Percentiles rank a stretch among this genome's conserved stretches.
Evolutionary conservation across 768 basidiomycete species (phyloP).

Genomic region (Pleurotus platypus): DNA sequence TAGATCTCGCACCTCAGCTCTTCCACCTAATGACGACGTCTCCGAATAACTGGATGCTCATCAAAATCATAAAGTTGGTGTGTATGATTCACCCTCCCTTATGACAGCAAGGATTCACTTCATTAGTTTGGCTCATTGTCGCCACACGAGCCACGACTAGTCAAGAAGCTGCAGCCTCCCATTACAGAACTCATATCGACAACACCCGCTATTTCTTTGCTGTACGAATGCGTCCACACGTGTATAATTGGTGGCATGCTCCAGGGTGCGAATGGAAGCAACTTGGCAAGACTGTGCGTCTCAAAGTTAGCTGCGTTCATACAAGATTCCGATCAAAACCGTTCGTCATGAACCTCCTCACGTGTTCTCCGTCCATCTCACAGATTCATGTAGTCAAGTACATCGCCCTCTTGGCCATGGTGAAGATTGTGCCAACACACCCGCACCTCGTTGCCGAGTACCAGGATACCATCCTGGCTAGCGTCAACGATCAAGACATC

Average conservation of each 20-base stretch:
- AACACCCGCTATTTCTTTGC: conserved; percentile 89
- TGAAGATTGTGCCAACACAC: conserved; percentile 92
- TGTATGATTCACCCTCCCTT: not conserved
- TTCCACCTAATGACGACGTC: conserved; percentile 92
- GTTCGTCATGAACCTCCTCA: conserved; percentile 45
- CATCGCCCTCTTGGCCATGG: conserved; percentile 91
- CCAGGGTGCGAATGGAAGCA: conserved; percentile 68
- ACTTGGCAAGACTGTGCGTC: conserved; percentile 83
- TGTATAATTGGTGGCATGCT: conserved; percentile 98
- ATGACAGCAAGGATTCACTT: not conserved
- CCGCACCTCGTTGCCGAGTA: conserved; percentile 88
- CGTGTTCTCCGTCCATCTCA: conserved; percentile 7
- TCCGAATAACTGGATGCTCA: conserved; percentile 99
- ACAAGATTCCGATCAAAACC: conserved; percentile 90
- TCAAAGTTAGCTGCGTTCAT: conserved; percentile 92
- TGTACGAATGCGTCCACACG: conserved; percentile 98
- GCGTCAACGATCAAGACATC: conserved; percentile 89
- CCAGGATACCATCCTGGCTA: conserved; percentile 86
- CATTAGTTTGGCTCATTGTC: conserved; percentile 87
- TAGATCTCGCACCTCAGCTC: conserved; percentile 85
- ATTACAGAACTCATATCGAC: conserved; percentile 95
- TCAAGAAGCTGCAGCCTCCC: conserved; percentile 90
- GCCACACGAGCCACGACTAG: conserved; percentile 88
- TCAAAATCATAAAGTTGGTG: conserved; percentile 96
- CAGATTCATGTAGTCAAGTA: conserved; percentile 76